These are phyloP conservation scores for Huntiella abstrusa DNA, from an alignment of 2,329 filamentous ascomycete genomes.

Conservation along the genomic window DNA sequence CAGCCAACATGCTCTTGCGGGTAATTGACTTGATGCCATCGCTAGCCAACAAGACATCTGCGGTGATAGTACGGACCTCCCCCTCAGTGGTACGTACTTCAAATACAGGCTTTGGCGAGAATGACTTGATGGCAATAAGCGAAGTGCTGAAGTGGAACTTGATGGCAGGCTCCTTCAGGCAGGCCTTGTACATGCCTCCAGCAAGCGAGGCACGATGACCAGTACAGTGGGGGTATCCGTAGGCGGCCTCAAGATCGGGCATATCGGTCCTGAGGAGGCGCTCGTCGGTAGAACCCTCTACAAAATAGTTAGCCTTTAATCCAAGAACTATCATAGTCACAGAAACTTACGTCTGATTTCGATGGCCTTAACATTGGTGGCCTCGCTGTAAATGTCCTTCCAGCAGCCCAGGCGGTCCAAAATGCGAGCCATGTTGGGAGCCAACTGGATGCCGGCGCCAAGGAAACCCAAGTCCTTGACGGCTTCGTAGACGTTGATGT, in stretches of 20 bases:
- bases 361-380: conserved; percentile 50
- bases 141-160: conserved; percentile 48
- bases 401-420: conserved; percentile 56
- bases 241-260: conserved; percentile 45
- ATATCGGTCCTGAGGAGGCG: conserved; percentile 56
- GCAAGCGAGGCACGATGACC: conserved; percentile 59
- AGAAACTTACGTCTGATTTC: conserved; percentile 44
- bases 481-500: conserved; percentile 56
- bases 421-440: conserved; percentile 65
- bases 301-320: not conserved
- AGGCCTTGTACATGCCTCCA: conserved; percentile 50
- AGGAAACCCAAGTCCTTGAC: conserved; percentile 61
- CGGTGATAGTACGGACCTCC: conserved; percentile 32
- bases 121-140: conserved; percentile 37
- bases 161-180: conserved; percentile 41
- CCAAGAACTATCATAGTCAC: not conserved
- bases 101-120: conserved; percentile 39
- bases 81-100: conserved; percentile 37
- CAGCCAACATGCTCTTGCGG: conserved; percentile 33
- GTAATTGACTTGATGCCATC: conserved; percentile 37
- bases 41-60: conserved; percentile 32
- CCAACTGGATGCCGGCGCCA: conserved; percentile 68
- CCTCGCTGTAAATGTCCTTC: conserved; percentile 49
- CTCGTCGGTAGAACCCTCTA: conserved; percentile 46
- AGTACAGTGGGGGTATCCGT: conserved; percentile 62